Evolutionary conservation across 2,329 filamentous ascomycete genomes (phyloP), one percentile per base, ranked within the genome.

Genomic region (Trichoderma koningii): DNA sequence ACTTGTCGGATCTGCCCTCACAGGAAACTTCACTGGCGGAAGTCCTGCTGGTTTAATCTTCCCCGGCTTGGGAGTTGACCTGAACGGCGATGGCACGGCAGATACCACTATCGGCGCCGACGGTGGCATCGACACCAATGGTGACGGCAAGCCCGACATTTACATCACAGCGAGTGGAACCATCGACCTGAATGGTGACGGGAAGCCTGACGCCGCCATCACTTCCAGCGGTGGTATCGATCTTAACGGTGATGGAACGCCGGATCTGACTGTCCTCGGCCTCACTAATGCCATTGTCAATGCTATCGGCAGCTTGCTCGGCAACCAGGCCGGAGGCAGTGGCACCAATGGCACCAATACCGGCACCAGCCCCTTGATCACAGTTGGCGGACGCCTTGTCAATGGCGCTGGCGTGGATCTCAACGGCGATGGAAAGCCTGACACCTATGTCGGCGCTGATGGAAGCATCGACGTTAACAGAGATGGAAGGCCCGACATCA

Each of bases 401-500:
- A 57, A 19, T 6, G 47, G 45, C n/a, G 52, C 26, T 30, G 52
- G 26, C 12, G 45, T 50, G 7, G 48, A 62, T 23, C 21, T 41
- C 12, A 62, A 62, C n/a, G 48, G 45, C 7, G 57, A 52, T 34
- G 57, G 57, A 3, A 10, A 19, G 10, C 45, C 57, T 19, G 57
- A 52, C 10, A 21, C 19, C 14, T 42, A 3, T 7, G 47, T 51
- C 26, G 30, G 42, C 34, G 3, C 15, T 26, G 52, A 52, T 19
- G 51, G 51, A 41, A n/a, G 28, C 19, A 50, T 60, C 30, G 56
- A 60, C 19, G 41, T n/a, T 3, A 50, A 60, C 50, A 12, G 10
- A 34, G 60, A 63, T 21, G 60, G 50, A 7, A 38, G 15, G 14
- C 57, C 63, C 21, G 42, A 66, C 14, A 44, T 67, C 15, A 42